Evolutionary conservation across 1,139 yeast genomes (phyloP).

Genomic region (Pichia sp.): DNA sequence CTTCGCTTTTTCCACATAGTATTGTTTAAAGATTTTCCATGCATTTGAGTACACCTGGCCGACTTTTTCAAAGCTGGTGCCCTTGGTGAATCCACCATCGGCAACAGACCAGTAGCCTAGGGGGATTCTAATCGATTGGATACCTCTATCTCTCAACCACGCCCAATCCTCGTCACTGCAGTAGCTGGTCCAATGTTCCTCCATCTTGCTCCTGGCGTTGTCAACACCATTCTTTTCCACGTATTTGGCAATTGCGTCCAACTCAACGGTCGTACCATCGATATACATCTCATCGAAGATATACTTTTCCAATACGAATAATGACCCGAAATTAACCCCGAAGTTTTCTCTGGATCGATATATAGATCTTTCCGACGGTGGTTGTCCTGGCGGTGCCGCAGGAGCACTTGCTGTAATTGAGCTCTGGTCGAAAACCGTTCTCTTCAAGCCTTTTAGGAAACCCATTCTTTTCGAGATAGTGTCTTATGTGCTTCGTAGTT

Average conservation of each 20-base stretch:
- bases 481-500: not conserved
- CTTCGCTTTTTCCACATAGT: constrained; percentile 53
- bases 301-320: constrained; percentile 78
- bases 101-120: constrained; percentile 85
- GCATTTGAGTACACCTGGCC: constrained; percentile 60
- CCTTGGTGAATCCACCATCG: constrained; percentile 54
- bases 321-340: constrained; percentile 85
- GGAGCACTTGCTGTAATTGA: constrained; percentile 17
- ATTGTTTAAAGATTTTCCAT: constrained; percentile 50
- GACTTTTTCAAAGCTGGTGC: constrained; percentile 57
- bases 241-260: constrained; percentile 59
- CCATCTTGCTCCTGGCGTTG: constrained; percentile 53
- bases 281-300: constrained; percentile 58
- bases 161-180: constrained; percentile 71
- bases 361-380: constrained; percentile 49
- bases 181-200: constrained; percentile 66
- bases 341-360: constrained; percentile 64
- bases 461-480: constrained; percentile 6
- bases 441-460: constrained; percentile 20
- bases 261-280: constrained; percentile 55
- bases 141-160: constrained; percentile 62
- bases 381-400: constrained; percentile 27
- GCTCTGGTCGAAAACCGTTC: constrained; percentile 12
- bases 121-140: constrained; percentile 78
- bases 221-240: constrained; percentile 49